A percentile compares a stretch with the other conserved stretches of the same genome.
Evolutionary conservation across 148 eudicot species (phyloP).

Genomic region (Camellia sinensis): DNA sequence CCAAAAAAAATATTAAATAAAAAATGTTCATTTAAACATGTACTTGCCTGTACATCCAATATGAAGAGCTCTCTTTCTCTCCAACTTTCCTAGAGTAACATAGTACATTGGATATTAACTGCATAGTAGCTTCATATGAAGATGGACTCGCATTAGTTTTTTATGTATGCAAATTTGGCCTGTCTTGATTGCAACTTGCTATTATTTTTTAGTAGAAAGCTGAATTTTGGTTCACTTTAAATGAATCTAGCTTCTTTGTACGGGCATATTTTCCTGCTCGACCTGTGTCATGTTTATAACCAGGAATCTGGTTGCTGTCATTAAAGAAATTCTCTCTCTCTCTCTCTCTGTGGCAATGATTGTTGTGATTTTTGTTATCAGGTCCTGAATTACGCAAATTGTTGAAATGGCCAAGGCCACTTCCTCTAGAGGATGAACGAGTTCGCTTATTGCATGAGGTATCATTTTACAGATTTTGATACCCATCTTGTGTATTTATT

Average conservation of each 20-base stretch:
- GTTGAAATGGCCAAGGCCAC: slow-evolving; percentile 79
- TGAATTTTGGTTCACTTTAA: not conserved
- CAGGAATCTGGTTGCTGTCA: not conserved
- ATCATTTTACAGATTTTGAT: not conserved
- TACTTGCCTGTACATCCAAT: not conserved
- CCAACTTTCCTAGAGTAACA: not conserved
- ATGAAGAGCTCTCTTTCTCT: not conserved
- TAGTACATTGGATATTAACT: not conserved
- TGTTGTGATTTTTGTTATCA: slow-evolving; percentile 26
- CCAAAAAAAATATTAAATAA: too few relatives aligned
- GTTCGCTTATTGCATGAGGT: slow-evolving; percentile 83
- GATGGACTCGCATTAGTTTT: not conserved
- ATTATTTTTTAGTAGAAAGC: not conserved
- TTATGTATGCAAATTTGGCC: not conserved
- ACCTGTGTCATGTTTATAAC: not conserved
- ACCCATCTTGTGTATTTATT: not conserved
- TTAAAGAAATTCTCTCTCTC: not conserved
- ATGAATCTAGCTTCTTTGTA: not conserved
- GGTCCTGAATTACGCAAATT: slow-evolving; percentile 63
- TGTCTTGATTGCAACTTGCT: not conserved
- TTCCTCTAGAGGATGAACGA: slow-evolving; percentile 83
- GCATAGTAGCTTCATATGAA: not conserved
- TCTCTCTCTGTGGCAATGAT: not conserved
- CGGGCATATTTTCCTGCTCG: slow-evolving; percentile 8
- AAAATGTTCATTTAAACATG: slow-evolving; percentile 9